A percentile compares a stretch with the other conserved stretches of the same genome.
These are phyloP conservation scores for Plantago major DNA, from an alignment of 257 asterid genomes.

Conservation along the genomic window DNA sequence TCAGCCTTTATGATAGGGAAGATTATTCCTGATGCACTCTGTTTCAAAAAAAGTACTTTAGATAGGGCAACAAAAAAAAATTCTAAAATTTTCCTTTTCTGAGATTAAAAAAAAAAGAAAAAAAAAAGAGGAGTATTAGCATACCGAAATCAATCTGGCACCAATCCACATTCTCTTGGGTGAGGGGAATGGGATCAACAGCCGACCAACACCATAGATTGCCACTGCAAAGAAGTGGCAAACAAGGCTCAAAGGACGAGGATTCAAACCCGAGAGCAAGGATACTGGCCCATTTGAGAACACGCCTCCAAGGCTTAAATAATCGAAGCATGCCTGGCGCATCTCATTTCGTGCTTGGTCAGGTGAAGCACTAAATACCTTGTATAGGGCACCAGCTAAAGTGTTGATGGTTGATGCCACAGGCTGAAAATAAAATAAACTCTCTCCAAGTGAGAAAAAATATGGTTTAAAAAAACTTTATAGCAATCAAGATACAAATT, in stretches of 20 bases:
- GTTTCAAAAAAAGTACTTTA: conserved; percentile 2
- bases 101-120: background rate
- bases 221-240: conserved; percentile 61
- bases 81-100: background rate
- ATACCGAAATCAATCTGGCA: conserved; percentile 45
- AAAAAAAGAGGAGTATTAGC: background rate
- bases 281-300: conserved; percentile 49
- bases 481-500: no score
- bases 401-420: conserved; percentile 57
- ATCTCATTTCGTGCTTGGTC: conserved; percentile 45
- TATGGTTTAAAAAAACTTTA: no score
- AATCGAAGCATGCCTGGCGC: conserved; percentile 56
- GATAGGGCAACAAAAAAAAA: background rate
- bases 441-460: no score
- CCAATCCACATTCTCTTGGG: conserved; percentile 49
- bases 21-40: conserved; percentile 53
- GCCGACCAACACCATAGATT: conserved; percentile 44
- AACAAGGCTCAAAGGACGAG: conserved; percentile 46
- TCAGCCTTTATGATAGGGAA: conserved; percentile 61
- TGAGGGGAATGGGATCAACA: conserved; percentile 44
- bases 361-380: conserved; percentile 46
- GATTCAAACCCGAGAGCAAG: conserved; percentile 52
- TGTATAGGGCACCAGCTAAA: conserved; percentile 47
- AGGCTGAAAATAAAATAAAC: conserved; percentile 29
- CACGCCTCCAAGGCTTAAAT: conserved; percentile 51